A percentile compares a stretch with the other conserved stretches of the same genome.
phyloP scores from a whole-genome alignment of 1,284 basidiomycete species.

The Boletus sp. region DNA sequence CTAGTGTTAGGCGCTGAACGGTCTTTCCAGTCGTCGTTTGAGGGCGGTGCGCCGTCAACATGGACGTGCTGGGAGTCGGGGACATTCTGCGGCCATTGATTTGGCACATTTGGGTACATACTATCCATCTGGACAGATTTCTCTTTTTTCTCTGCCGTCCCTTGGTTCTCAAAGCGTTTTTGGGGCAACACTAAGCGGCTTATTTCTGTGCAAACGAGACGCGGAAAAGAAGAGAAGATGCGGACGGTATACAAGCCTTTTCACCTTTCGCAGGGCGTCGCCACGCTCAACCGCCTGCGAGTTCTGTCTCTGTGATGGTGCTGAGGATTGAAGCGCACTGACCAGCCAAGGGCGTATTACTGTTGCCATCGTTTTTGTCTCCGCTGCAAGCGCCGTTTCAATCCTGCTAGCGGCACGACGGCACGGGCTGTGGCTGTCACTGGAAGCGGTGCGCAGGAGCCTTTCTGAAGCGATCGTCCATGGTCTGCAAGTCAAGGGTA shows the following conservation, averaged over 20 bases:
- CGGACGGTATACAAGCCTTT: constrained; percentile 38
- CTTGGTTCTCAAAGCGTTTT: constrained; percentile 45
- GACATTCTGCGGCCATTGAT: constrained; percentile 50
- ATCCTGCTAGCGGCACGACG: constrained; percentile 27
- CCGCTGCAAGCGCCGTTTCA: constrained; percentile 27
- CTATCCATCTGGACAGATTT: constrained; percentile 48
- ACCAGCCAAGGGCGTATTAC: constrained; percentile 28
- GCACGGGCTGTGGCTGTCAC: constrained; percentile 16
- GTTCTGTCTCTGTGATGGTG: constrained; percentile 41
- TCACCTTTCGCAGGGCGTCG: constrained; percentile 38
- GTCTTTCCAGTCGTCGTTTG: constrained; percentile 49
- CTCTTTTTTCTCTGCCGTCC: constrained; percentile 44
- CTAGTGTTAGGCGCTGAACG: constrained; percentile 26
- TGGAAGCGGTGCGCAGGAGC: constrained; percentile 24
- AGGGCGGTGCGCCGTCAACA: constrained; percentile 35
- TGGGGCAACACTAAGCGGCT: constrained; percentile 49
- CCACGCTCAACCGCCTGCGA: constrained; percentile 38
- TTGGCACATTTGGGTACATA: constrained; percentile 48
- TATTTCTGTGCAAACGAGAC: constrained; percentile 46
- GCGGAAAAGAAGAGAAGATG: constrained; percentile 37
- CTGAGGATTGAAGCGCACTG: constrained; percentile 37
- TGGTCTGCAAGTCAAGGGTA: constrained; percentile 13
- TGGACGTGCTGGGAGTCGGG: constrained; percentile 36
- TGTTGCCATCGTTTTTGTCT: constrained; percentile 27
- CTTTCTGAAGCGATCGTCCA: constrained; percentile 26